Evolutionary conservation across 2,329 filamentous ascomycete genomes (phyloP), one percentile per base, ranked within the genome.

Genomic region (Paraphoma sp.): DNA sequence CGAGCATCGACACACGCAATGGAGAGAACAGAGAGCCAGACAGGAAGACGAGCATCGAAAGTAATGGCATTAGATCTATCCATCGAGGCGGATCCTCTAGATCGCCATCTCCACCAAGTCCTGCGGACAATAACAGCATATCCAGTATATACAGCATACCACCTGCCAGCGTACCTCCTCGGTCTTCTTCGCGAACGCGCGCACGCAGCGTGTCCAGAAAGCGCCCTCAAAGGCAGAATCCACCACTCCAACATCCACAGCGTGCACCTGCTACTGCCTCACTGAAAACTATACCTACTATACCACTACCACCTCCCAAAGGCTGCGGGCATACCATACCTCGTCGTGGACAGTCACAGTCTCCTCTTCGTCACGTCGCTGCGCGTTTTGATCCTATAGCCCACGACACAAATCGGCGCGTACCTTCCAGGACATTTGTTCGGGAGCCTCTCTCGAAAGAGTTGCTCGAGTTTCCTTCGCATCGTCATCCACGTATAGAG

Each of bases 391-490:
- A 81, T 62, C 73, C 81, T 45, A 71, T 80, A 31, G 75, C 76
- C 11, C 78, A 80, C 45, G 77, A 81, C 54, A 72, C 74, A 36
- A 68, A 76, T 41, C 74, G 80, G 49, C 74, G 78, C 48, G 68
- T 79, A 53, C 79, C 81, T 23, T 82, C 80, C 3, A 77, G 76
- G 56, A 86, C 83, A 38, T 82, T 82, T 59, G 73, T 82, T 50
- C 78, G 82, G 44, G 75, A 76, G 16, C 75, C 78, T 36, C 68
- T 77, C 36, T 81, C 81, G 2, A 75, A 76, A 38, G 82, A 84
- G 46, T 74, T 85, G 28, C 63, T 85, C 16, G 81, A 84, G 28
- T 80, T 78, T 58, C 81, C 82, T 16, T 77, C 73, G 11, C 76
- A 80, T 62, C 78, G 77, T 45, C 82, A 85, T 71, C 79, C 81